Conservation (phyloP, 2,329 filamentous ascomycete genomes). For the Cladosporium colombiae region DNA sequence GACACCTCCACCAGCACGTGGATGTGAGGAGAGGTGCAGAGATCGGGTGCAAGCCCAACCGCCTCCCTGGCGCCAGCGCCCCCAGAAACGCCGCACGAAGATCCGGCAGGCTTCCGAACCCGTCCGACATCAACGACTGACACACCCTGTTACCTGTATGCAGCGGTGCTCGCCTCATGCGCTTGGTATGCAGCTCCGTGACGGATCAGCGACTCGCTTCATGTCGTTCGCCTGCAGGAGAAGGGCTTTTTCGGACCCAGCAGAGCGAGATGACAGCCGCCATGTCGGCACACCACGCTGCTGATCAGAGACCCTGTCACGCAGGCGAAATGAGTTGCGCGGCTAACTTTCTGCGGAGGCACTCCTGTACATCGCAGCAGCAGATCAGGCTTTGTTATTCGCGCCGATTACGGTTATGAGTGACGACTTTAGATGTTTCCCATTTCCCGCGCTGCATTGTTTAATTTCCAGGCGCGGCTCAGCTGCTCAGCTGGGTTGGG, state of each 20-base stretch:
- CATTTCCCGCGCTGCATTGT: slow-evolving; percentile 1
- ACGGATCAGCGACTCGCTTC: neutral
- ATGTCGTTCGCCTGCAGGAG: slow-evolving; percentile 11
- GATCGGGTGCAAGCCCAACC: neutral
- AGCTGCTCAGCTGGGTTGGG: slow-evolving; percentile 13
- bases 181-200: neutral
- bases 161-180: slow-evolving; percentile 2
- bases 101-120: slow-evolving; percentile 16
- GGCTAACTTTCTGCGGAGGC: neutral
- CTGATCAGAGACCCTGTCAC: slow-evolving; percentile 21
- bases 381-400: neutral
- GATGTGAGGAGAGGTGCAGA: slow-evolving; percentile 15
- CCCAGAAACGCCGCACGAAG: slow-evolving; percentile 11
- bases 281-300: slow-evolving; percentile 19
- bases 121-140: slow-evolving; percentile 6
- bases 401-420: slow-evolving; percentile 2
- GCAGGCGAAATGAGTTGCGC: slow-evolving; percentile 28
- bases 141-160: neutral
- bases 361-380: slow-evolving; percentile 4
- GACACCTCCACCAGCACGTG: slow-evolving; percentile 12
- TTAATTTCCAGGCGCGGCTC: slow-evolving; percentile 1
- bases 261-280: slow-evolving; percentile 18
- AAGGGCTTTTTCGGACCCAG: slow-evolving; percentile 11
- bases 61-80: slow-evolving; percentile 12
- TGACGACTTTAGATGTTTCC: neutral